Evolutionary conservation across 345 rosid genomes (phyloP).

Genomic region (Camelina neglecta): DNA sequence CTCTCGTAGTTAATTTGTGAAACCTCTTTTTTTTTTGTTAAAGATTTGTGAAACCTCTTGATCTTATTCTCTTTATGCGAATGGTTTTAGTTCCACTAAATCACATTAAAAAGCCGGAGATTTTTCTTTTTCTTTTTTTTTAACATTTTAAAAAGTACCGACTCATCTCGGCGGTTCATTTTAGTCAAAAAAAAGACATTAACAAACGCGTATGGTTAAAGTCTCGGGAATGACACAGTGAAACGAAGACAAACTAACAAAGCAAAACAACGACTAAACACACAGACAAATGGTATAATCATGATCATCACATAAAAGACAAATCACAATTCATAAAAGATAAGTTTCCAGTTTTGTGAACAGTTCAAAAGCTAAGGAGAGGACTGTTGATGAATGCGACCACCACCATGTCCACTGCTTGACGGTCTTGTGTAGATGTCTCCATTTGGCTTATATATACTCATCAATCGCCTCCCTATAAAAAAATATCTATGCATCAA

Average conservation of each 20-base stretch:
- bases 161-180: neutral
- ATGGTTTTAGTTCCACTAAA: neutral
- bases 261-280: neutral
- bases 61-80: neutral
- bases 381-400: conserved; percentile 23
- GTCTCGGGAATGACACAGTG: neutral
- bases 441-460: conserved; percentile 30
- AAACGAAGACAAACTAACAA: neutral
- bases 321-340: neutral
- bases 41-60: neutral
- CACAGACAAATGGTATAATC: neutral
- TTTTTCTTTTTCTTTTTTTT: too few species aligned
- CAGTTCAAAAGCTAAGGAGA: neutral
- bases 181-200: neutral
- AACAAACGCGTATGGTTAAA: neutral
- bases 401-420: conserved; percentile 34
- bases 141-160: too few species aligned
- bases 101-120: neutral
- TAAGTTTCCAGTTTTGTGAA: neutral
- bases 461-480: conserved; percentile 8
- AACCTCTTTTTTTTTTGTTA: neutral
- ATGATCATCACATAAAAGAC: neutral
- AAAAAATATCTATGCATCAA: neutral
- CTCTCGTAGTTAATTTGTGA: neutral
- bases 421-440: conserved; percentile 15